A percentile compares a stretch with the other conserved stretches of the same genome.
Evolutionary conservation across 805 yeast species (phyloP).

Genomic region (Suhomyces vadensis): DNA sequence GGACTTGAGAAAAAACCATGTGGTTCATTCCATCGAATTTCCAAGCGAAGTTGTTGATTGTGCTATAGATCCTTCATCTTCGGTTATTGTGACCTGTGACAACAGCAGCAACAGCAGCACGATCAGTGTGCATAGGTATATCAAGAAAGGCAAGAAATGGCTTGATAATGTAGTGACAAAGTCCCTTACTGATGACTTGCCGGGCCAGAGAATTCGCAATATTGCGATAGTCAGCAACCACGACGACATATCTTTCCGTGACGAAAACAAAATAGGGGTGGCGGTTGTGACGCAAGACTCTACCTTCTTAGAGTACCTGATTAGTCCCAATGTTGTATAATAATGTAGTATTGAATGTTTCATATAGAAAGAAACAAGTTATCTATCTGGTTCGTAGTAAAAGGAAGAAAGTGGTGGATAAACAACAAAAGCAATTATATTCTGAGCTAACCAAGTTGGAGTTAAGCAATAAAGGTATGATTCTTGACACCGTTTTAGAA

Average conservation of each 20-base stretch:
- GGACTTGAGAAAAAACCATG: constrained; percentile 48
- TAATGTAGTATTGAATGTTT: too few species aligned
- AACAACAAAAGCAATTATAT: too few species aligned
- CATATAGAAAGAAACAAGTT: too few species aligned
- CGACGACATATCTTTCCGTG: constrained; percentile 9
- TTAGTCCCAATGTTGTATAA: constrained; percentile 2
- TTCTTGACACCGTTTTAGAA: too few species aligned
- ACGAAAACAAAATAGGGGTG: constrained; percentile 10
- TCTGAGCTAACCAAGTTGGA: too few species aligned
- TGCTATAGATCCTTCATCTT: constrained; percentile 39
- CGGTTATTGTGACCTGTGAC: constrained; percentile 26
- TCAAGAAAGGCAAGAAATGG: constrained; percentile 44
- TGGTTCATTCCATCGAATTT: constrained; percentile 29
- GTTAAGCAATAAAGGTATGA: too few species aligned
- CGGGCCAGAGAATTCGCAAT: constrained; percentile 1
- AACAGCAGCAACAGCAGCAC: constrained; percentile 9
- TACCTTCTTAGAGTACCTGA: constrained; percentile 6
- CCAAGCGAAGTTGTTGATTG: constrained; percentile 21
- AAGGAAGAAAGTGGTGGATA: too few species aligned
- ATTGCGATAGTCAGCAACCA: constrained; percentile 7
- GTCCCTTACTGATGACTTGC: neutral
- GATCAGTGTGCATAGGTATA: constrained; percentile 35
- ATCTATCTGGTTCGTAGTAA: too few species aligned
- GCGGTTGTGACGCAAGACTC: constrained; percentile 7
- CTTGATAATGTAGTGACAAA: constrained; percentile 8